Base-by-base conservation (phyloP, 495 filamentous ascomycete species). In the Podospora australis region DNA sequence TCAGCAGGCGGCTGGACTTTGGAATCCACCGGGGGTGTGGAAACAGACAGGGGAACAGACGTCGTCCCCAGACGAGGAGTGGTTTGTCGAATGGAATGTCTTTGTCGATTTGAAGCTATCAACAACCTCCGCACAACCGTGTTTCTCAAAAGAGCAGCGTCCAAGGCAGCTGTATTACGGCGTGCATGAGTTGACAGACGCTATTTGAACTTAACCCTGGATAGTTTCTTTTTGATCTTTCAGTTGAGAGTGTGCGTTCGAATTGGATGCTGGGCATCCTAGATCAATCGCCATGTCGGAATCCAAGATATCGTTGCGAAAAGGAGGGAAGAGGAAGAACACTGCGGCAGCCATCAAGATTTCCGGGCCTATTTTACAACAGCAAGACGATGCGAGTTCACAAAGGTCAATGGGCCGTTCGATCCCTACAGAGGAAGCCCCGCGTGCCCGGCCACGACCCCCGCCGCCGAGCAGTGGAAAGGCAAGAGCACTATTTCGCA, bases 281-380 rank as follows among this genome's bases (percentile, higher is more conserved):
- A n/a, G n/a, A 46, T 40, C 44, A 11, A 29, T 9, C 58, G 51
- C 56, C 46, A 77, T 75, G 66, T 81, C 82, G 44, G 82, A 88
- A 60, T 70, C 80, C 60, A 87, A 86, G 64, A 86, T 96, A 58
- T 96, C 91, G 38, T 82, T 98, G 48, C 82, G 92, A 47, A 95
- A 67, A 53, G 72, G 69, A 23, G 60, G 84, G 59, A 95, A 92
- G 73, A 78, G 87, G 57, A 86, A 88, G 46, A 78, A 77, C 13
- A 79, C 82, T 7, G 83, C 86, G 7, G 83, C 86, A 40, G 77
- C 83, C 52, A 89, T 94, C 66, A 89, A 88, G 65, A 89, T 94
- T 52, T 83, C 82, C 20, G 79, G 70, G 34, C 83, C 78, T 39
- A 77, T 83, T 52, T 58, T 66, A 35, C 74, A 36, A 13, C n/a